Evolutionary conservation across 208 protist genomes (phyloP), one percentile per base, ranked within the genome.

Genomic region (Trypanosoma melophagium): DNA sequence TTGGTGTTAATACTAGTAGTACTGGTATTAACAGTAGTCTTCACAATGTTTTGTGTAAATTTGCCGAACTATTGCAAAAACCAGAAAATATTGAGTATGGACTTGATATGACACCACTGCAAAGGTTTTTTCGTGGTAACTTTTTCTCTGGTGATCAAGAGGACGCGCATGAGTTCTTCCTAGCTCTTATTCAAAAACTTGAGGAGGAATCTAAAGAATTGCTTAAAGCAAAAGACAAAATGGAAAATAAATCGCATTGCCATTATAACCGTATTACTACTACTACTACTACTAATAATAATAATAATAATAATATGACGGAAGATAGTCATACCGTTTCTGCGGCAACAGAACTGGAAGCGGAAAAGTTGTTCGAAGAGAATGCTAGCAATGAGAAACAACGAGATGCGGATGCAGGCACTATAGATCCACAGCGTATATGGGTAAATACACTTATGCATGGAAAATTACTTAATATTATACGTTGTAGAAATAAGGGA

Each of bases 151-250:
- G 89, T 0, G 72, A 84, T 22, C 89, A 95, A 66, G 83, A 95
- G 67, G 89, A 95, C 60, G 89, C 89, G 3, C 89, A 95, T 53
- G 89, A 95, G 67, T 79, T 95, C 31, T 84, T 92, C 53, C 69
- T 93, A 7, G 59, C 72, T 12, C 25, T 95, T 25, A 69, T 92
- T 24, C 72, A 73, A 13, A 82, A 77, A 64, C 74, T 95, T 21
- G 84, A 90, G 74, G 63, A 70, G 63, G 89, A 95, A 78, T 82
- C 81, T 25, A 72, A 83, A 44, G 50, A 49, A 28, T 73, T 50
- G 17, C 12, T 66, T 14, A 68, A 66, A 21, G 12, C n/a, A 10
- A 55, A 38, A n/a, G 58, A 66, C 1, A 19, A 16, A 60, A n/a
- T 19, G 51, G 9, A 49, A 16, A 31, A 55, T 61, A 73, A 66